Evolutionary conservation across 495 filamentous ascomycete species (phyloP).

Genomic region (Chaetomium tenue): DNA sequence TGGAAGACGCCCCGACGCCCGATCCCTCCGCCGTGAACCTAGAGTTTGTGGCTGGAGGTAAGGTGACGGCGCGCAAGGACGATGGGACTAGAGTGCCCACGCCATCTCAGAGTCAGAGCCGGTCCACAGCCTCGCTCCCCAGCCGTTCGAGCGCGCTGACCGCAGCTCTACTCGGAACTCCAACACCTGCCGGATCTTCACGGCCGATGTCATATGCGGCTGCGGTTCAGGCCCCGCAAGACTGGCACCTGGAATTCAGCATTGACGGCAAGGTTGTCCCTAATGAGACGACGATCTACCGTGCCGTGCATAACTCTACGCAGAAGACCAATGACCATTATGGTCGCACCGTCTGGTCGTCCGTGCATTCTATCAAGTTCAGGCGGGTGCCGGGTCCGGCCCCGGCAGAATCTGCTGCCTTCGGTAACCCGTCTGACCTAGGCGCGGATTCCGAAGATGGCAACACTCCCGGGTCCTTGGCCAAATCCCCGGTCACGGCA

Average conservation of each 20-base stretch:
- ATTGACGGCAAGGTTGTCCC: constrained; percentile 78
- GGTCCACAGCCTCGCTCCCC: constrained; percentile 37
- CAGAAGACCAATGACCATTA: constrained; percentile 63
- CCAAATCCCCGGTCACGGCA: constrained; percentile 76
- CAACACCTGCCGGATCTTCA: constrained; percentile 50
- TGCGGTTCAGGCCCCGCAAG: constrained; percentile 78
- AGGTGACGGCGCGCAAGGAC: constrained; percentile 94
- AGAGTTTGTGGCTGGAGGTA: constrained; percentile 85
- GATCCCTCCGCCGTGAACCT: constrained; percentile 91
- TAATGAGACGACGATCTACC: constrained; percentile 94
- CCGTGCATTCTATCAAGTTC: constrained; percentile 88
- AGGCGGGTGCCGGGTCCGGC: constrained; percentile 84
- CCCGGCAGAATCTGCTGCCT: constrained; percentile 69
- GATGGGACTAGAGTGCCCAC: constrained; percentile 90
- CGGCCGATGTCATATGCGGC: constrained; percentile 75
- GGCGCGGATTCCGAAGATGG: constrained; percentile 47
- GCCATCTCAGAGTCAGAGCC: constrained; percentile 60
- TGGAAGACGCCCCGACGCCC: constrained; percentile 65
- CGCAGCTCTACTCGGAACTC: constrained; percentile 49
- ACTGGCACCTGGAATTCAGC: constrained; percentile 98
- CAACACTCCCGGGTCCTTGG: constrained; percentile 76
- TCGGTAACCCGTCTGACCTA: constrained; percentile 55
- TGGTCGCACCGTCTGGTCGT: constrained; percentile 80
- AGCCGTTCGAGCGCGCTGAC: constrained; percentile 50
- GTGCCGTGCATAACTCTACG: constrained; percentile 79